Base-by-base conservation (phyloP, 1,284 basidiomycete species). In the Flammula alnicola region DNA sequence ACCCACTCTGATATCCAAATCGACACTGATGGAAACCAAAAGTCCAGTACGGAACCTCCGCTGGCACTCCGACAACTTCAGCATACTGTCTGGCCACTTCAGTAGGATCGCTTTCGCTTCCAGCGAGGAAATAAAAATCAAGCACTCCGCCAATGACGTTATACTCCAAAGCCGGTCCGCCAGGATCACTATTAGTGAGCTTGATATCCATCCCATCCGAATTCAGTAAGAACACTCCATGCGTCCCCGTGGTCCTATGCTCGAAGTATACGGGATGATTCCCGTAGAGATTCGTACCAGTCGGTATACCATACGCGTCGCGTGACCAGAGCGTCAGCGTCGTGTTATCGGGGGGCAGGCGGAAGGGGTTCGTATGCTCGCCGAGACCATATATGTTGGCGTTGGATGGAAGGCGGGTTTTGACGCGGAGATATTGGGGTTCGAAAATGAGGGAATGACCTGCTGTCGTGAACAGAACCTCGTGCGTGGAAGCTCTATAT, bases 371-470 rank as follows among this genome's bases (percentile, higher is more conserved):
- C 5, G 85, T 83, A 64, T 87, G 83, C 63, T 92, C 88, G 16
- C 88, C 89, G 4, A 92, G 76, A 2, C 90, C 90, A 58, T 91
- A 91, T 47, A 91, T 78, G 66, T 91, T 88, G 33, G 88, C 80
- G 30, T 79, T 69, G 5, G 62, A 46, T 1, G 83, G 81, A 1
- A 86, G 64, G 47, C 55, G 61, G 19, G 81, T 83, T 66, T 83
- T 83, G 47, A 90, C 65, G 49, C 88, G 86, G 12, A 92, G 73
- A 62, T 89, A 92, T 65, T 91, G 90, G 11, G 86, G 81, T 63
- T 91, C 88, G 57, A 88, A 90, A 55, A 92, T 81, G 61, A 91
- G 68, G 4, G 83, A 72, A 57, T 83, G 76, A 2, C 70, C 71
- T 1, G 69, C 73, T 2, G 88, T 91, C 31, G 87, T 83, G 70